Evolutionary conservation across 1,284 basidiomycete genomes (phyloP), one percentile per base, ranked within the genome.

Genomic region (Ceraceosorus bombacis): DNA sequence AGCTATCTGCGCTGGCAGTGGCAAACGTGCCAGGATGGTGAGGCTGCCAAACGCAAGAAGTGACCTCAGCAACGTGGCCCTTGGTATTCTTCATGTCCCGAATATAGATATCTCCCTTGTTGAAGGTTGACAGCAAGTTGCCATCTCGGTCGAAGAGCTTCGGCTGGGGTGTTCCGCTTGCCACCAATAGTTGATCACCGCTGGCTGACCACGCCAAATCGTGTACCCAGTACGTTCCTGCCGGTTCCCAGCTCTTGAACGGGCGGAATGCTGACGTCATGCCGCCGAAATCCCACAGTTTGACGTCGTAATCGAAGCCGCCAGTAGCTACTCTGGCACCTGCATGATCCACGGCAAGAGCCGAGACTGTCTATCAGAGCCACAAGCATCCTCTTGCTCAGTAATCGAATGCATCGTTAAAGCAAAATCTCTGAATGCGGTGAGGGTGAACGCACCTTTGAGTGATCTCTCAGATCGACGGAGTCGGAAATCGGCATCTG

Each of bases 271-370:
- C 68, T 65, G 83, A 81, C 71, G 89, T 88, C 94, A 99, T 98
- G 6, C 95, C 95, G 71, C 94, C 95, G 80, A 98, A 98, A 79
- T 99, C 95, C 93, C 93, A 99, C 56, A 98, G 79, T 79, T 97
- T 97, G 79, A 89, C 87, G 78, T 94, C 90, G 75, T 97, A 97
- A 79, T 99, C 95, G 79, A 96, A 88, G 13, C 88, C 89, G 8
- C 95, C 95, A 2, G 90, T 89, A 5, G 89, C 81, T 39, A 99
- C 81, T 39, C 95, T 85, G 3, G 93, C 90, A 53, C 95, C 95
- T 10, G 92, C 89, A 0, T 90, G 86, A 77, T 99, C 95, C 48
- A 98, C 81, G 0, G 90, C 84, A 37, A 99, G 81, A 1, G 94
- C 91, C 5, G 92, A 90, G 27, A 97, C 85, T 53, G 94, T 89